Conservation (phyloP, 1,284 basidiomycete species). For the Rhodotorula sp. region DNA sequence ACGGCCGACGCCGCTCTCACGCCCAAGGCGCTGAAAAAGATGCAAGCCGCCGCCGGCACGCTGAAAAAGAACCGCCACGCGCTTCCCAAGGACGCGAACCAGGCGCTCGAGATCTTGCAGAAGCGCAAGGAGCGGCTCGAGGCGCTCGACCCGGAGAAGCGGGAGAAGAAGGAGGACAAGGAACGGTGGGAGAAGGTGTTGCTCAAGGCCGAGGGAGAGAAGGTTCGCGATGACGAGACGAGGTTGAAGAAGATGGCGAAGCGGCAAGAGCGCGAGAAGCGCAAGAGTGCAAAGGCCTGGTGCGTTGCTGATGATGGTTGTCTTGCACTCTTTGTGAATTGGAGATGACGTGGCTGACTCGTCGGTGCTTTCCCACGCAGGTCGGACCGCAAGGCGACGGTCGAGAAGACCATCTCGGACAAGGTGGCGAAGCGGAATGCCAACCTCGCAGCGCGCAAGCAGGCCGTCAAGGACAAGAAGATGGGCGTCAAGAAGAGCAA, state of each 20-base stretch:
- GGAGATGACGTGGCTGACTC: background rate
- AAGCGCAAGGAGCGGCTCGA: constrained; percentile 71
- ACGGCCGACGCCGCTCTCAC: constrained; percentile 25
- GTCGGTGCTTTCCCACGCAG: constrained; percentile 52
- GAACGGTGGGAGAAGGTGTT: constrained; percentile 85
- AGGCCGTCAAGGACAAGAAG: constrained; percentile 72
- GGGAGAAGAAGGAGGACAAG: constrained; percentile 69
- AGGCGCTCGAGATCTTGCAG: constrained; percentile 75
- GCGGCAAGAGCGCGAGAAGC: constrained; percentile 82
- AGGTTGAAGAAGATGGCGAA: constrained; percentile 86
- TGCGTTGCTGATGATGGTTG: constrained; percentile 52
- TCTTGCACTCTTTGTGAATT: background rate
- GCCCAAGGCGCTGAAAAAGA: constrained; percentile 25
- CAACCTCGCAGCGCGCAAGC: constrained; percentile 78
- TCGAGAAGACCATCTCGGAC: constrained; percentile 69
- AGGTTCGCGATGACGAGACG: constrained; percentile 77
- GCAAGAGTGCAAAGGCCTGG: constrained; percentile 79
- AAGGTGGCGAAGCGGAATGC: constrained; percentile 83
- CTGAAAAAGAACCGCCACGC: constrained; percentile 58
- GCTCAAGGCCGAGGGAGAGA: constrained; percentile 77
- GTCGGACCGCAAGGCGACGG: constrained; percentile 77
- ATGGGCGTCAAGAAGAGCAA: constrained; percentile 60
- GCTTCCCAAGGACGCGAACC: constrained; percentile 72
- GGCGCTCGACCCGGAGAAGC: constrained; percentile 71
- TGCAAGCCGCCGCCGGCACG: constrained; percentile 50